Conservation (phyloP, 2,329 filamentous ascomycete genomes). For the Fusarium sp. region DNA sequence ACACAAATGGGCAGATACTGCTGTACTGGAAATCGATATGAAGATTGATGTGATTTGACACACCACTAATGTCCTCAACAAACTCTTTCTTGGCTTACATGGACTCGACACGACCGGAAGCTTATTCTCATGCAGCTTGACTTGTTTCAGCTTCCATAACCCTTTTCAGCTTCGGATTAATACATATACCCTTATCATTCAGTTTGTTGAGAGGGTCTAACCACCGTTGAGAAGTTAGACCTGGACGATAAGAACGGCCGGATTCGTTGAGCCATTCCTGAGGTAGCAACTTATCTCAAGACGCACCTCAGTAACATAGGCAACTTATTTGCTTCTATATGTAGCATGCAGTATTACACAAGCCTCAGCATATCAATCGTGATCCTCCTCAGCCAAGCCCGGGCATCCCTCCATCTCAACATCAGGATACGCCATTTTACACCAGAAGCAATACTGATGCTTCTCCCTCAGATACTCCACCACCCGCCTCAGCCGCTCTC, state of each 20-base stretch:
- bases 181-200: neutral
- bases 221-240: constrained; percentile 11
- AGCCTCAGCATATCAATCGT: constrained; percentile 59
- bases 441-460: constrained; percentile 95
- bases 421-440: constrained; percentile 85
- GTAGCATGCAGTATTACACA: neutral
- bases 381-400: constrained; percentile 87
- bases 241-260: neutral
- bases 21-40: too few relatives aligned
- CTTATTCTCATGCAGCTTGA: neutral
- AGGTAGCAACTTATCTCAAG: neutral
- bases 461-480: constrained; percentile 77
- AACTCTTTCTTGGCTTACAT: too few relatives aligned
- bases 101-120: too few relatives aligned
- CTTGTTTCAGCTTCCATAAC: neutral
- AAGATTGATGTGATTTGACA: too few relatives aligned
- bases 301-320: neutral
- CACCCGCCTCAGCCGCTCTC: constrained; percentile 75
- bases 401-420: constrained; percentile 87
- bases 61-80: too few relatives aligned
- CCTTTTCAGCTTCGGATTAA: too few relatives aligned
- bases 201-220: constrained; percentile 10
- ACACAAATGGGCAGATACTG: too few relatives aligned
- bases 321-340: neutral
- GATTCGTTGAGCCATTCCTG: constrained; percentile 24